Percentiles rank a stretch among this genome's conserved stretches.
Conservation (phyloP, 768 basidiomycete genomes). For the Trametes villosa region DNA sequence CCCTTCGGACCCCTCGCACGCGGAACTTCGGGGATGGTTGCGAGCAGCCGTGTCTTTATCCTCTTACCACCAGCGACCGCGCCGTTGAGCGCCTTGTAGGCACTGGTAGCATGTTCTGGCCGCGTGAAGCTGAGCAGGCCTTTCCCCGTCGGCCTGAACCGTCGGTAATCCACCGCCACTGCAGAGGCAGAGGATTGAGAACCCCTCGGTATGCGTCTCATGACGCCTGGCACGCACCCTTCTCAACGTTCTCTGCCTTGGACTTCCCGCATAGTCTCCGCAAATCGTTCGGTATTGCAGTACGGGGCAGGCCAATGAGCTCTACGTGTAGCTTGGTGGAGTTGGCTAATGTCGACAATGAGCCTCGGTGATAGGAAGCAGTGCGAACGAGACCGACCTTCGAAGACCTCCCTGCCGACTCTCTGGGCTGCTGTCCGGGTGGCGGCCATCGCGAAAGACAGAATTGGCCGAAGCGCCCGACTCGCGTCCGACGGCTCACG, state of each 20-base stretch:
- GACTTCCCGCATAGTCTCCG: slow-evolving; percentile 42
- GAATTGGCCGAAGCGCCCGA: not conserved
- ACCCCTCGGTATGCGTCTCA: not conserved
- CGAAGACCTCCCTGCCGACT: not conserved
- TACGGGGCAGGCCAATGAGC: slow-evolving; percentile 44
- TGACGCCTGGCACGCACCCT: slow-evolving; percentile 26
- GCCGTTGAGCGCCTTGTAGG: slow-evolving; percentile 46
- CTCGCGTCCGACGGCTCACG: not conserved
- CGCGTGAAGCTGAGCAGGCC: slow-evolving; percentile 61
- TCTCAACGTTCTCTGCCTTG: slow-evolving; percentile 29
- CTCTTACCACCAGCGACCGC: slow-evolving; percentile 51
- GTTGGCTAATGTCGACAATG: not conserved
- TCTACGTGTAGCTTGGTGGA: not conserved
- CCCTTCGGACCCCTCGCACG: slow-evolving; percentile 46
- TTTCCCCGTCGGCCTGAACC: slow-evolving; percentile 60
- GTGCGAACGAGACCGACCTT: not conserved
- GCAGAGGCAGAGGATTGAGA: not conserved
- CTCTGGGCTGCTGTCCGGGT: not conserved
- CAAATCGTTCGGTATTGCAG: slow-evolving; percentile 60
- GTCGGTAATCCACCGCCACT: slow-evolving; percentile 66
- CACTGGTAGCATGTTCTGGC: slow-evolving; percentile 47
- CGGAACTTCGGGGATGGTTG: slow-evolving; percentile 22
- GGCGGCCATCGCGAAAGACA: slow-evolving; percentile 10
- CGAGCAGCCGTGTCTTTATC: slow-evolving; percentile 41
- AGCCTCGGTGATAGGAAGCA: not conserved